Conservation (phyloP, 768 basidiomycete genomes). For the Rhodotorula paludigena region DNA sequence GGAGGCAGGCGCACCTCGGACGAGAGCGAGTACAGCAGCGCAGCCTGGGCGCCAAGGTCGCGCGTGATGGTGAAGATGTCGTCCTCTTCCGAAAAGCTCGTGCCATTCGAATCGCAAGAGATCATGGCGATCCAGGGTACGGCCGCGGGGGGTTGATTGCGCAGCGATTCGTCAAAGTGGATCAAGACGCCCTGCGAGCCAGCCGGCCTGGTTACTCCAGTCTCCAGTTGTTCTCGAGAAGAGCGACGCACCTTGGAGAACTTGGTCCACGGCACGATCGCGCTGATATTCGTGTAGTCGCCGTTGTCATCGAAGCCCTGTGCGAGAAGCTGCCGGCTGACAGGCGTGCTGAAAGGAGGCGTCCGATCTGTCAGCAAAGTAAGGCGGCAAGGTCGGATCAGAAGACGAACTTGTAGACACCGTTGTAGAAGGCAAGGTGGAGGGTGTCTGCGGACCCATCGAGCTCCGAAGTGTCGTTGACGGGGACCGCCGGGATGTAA, state of each 20-base stretch:
- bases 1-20: slow-evolving; percentile 47
- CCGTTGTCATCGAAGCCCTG: slow-evolving; percentile 38
- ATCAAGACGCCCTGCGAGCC: slow-evolving; percentile 63
- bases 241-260: slow-evolving; percentile 22
- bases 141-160: slow-evolving; percentile 49
- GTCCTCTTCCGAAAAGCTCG: slow-evolving; percentile 48
- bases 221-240: too few relatives aligned
- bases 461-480: slow-evolving; percentile 59
- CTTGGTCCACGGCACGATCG: slow-evolving; percentile 49
- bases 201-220: not conserved
- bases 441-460: slow-evolving; percentile 46
- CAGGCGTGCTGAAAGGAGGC: slow-evolving; percentile 1
- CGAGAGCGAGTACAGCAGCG: slow-evolving; percentile 69
- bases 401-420: slow-evolving; percentile 29
- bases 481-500: slow-evolving; percentile 49
- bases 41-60: slow-evolving; percentile 72
- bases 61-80: slow-evolving; percentile 80
- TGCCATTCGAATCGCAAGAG: slow-evolving; percentile 72
- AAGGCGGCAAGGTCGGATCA: not conserved
- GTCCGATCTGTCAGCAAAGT: not conserved
- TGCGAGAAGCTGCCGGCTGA: slow-evolving; percentile 22
- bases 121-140: slow-evolving; percentile 91
- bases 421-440: slow-evolving; percentile 19
- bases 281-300: slow-evolving; percentile 59
- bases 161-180: slow-evolving; percentile 66